Evolutionary conservation across 192 early-diverging fungal species (phyloP).

Genomic region (Coemansia sp.): DNA sequence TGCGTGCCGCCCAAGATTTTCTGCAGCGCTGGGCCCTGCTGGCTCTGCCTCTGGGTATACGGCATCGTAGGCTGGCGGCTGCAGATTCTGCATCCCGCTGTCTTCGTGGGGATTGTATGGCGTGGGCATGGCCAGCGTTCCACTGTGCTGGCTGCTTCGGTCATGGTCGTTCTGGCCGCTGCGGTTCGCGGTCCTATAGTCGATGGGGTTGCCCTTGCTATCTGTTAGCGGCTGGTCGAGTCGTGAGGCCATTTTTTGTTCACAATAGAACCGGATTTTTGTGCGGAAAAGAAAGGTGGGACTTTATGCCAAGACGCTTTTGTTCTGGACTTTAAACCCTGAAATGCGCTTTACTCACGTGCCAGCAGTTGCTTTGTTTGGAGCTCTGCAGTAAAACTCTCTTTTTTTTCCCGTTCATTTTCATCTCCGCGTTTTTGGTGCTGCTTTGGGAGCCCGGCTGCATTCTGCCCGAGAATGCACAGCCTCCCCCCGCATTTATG

Average conservation of each 20-base stretch:
- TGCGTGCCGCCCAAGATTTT: constrained; percentile 25
- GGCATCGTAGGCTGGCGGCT: constrained; percentile 20
- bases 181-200: background rate
- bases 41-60: constrained; percentile 32
- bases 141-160: background rate
- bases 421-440: constrained; percentile 1
- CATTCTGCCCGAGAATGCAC: background rate
- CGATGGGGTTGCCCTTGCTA: constrained; percentile 5
- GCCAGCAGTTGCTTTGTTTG: too few species aligned
- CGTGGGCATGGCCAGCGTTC: constrained; percentile 3
- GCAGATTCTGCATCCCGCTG: constrained; percentile 23
- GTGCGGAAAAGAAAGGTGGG: too few species aligned
- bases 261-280: background rate
- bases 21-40: constrained; percentile 29
- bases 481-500: background rate
- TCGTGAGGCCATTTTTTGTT: constrained; percentile 13
- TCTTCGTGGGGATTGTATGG: background rate
- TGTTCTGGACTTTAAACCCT: too few species aligned
- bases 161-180: background rate
- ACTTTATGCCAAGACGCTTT: too few species aligned
- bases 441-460: background rate
- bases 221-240: constrained; percentile 24
- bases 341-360: too few species aligned
- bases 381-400: too few species aligned
- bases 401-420: background rate